Evolutionary conservation across 192 early-diverging fungal species (phyloP).

Genomic region (Coemansia sp.): DNA sequence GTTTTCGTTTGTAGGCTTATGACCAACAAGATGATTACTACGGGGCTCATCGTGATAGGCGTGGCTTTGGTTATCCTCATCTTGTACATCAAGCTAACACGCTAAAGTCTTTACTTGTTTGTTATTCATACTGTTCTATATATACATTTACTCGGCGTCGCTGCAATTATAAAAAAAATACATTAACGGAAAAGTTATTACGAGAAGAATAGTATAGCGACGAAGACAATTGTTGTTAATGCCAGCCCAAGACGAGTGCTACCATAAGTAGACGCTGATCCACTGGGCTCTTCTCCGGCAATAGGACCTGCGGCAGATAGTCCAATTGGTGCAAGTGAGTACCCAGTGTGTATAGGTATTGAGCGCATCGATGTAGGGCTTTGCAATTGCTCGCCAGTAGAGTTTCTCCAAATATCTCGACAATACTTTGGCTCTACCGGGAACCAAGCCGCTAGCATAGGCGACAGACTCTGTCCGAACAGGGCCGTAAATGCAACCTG

Average conservation of each 20-base stretch:
- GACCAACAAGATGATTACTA: conserved; percentile 85
- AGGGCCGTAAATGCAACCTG: conserved; percentile 50
- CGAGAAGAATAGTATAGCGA: neutral
- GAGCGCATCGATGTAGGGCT: conserved; percentile 30
- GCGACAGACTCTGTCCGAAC: conserved; percentile 52
- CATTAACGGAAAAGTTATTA: neutral
- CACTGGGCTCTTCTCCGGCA: neutral
- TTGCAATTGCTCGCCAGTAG: conserved; percentile 20
- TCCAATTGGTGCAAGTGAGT: conserved; percentile 23
- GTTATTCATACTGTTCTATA: neutral
- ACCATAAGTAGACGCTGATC: neutral
- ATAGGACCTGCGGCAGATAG: conserved; percentile 7
- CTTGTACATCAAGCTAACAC: conserved; percentile 74
- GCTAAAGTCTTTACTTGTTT: conserved; percentile 8
- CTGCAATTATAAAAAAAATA: neutral
- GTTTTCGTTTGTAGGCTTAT: conserved; percentile 63
- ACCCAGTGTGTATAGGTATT: conserved; percentile 20
- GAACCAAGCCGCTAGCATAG: conserved; percentile 52
- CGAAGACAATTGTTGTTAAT: neutral
- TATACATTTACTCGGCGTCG: conserved; percentile 1
- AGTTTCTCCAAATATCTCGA: conserved; percentile 45
- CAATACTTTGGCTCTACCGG: conserved; percentile 47
- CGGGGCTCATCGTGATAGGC: conserved; percentile 78
- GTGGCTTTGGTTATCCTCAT: conserved; percentile 82
- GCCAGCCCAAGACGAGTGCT: neutral